A percentile compares a stretch with the other conserved stretches of the same genome.
Evolutionary conservation across 345 rosid species (phyloP).

Genomic region (Bruguiera gymnorhiza): DNA sequence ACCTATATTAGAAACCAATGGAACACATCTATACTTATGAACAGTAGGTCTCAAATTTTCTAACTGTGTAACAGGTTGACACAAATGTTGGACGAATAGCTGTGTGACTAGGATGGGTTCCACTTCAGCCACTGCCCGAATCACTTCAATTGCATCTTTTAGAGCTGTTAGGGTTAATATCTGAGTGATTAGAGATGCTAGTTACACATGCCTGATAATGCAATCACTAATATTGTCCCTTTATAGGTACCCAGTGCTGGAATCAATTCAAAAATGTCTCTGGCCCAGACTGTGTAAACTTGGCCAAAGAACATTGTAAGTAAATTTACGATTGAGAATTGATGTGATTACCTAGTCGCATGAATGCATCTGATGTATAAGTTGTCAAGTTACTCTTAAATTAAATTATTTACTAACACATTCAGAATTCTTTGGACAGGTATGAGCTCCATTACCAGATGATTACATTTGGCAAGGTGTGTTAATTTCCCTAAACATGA

Average conservation of each 20-base stretch:
- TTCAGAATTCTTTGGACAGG: constrained; percentile 20
- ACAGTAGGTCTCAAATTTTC: constrained; percentile 16
- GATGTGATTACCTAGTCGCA: neutral
- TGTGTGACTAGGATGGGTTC: constrained; percentile 34
- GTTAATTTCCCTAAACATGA: neutral
- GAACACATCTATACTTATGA: neutral
- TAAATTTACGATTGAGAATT: constrained; percentile 13
- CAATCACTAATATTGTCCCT: neutral
- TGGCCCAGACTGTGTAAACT: constrained; percentile 36
- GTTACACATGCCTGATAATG: constrained; percentile 1
- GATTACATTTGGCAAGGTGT: constrained; percentile 35
- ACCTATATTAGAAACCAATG: constrained; percentile 7
- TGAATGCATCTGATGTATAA: constrained; percentile 7
- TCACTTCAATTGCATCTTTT: constrained; percentile 32
- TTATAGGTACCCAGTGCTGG: constrained; percentile 30
- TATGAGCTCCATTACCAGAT: constrained; percentile 34
- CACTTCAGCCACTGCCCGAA: constrained; percentile 35
- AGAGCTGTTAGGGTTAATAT: constrained; percentile 25
- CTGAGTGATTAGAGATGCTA: constrained; percentile 8
- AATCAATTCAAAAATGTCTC: constrained; percentile 28
- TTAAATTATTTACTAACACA: constrained; percentile 21
- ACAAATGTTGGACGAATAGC: constrained; percentile 37
- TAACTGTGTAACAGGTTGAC: constrained; percentile 31
- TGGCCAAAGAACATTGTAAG: constrained; percentile 31
- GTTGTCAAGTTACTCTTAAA: constrained; percentile 11